phyloP scores from a whole-genome alignment of 345 rosid genomes.

The Lumnitzera racemosa region DNA sequence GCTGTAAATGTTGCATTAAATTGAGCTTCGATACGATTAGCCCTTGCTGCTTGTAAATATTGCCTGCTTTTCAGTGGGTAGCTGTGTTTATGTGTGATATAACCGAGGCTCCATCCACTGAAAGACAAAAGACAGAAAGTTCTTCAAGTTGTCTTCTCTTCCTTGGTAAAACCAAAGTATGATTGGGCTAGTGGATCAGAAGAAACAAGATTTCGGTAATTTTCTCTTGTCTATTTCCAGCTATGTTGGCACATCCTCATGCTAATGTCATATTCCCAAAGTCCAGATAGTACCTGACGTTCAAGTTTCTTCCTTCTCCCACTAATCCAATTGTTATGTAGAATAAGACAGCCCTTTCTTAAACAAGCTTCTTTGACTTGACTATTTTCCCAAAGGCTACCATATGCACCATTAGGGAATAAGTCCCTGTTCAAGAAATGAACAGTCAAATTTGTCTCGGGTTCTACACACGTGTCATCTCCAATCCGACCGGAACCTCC shows the following conservation, averaged over 20 bases:
- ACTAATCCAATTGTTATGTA: conserved; percentile 80
- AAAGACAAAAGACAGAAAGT: conserved; percentile 3
- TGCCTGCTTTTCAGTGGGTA: conserved; percentile 24
- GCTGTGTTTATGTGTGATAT: conserved; percentile 19
- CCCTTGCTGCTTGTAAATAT: conserved; percentile 6
- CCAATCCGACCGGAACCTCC: conserved; percentile 56
- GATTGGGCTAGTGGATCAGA: neutral
- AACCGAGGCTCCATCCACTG: conserved; percentile 21
- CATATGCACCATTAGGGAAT: conserved; percentile 88
- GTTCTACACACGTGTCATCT: conserved; percentile 53
- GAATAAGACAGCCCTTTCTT: conserved; percentile 52
- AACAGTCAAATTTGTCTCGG: conserved; percentile 56
- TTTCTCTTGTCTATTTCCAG: conserved; percentile 7
- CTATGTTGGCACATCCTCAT: conserved; percentile 61
- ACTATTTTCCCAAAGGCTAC: conserved; percentile 56
- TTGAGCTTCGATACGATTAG: neutral
- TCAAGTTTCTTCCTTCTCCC: conserved; percentile 82
- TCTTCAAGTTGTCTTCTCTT: conserved; percentile 8
- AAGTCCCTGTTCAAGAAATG: conserved; percentile 73
- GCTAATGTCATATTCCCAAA: conserved; percentile 70
- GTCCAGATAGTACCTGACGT: conserved; percentile 64
- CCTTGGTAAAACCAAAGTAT: conserved; percentile 20
- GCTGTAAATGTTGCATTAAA: neutral
- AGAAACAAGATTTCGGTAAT: neutral
- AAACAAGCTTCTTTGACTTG: conserved; percentile 51